These are phyloP conservation scores for Eucalyptus erythrocorys DNA, from an alignment of 345 rosid species.

Conservation along the genomic window DNA sequence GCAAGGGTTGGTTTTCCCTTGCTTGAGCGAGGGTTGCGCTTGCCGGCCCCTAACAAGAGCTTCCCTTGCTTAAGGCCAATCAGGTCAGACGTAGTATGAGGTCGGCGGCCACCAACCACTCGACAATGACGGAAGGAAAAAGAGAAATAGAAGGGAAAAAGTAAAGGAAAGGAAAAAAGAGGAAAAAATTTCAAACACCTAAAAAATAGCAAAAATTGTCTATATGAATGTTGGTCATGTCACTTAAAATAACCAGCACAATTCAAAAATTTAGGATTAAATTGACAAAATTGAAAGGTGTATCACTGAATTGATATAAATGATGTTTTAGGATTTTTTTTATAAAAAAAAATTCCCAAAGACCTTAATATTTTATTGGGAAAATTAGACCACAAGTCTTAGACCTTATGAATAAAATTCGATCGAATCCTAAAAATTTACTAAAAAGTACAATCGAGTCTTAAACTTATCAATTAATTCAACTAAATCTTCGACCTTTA, in stretches of 20 bases:
- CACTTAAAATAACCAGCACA: accelerated
- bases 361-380: neutral
- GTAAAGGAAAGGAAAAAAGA: neutral
- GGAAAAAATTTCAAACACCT: too few relatives aligned
- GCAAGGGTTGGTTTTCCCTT: neutral
- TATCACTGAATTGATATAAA: too few relatives aligned
- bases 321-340: too few relatives aligned
- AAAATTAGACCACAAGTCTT: neutral
- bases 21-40: neutral
- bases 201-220: neutral
- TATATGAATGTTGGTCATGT: neutral
- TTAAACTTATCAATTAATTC: neutral
- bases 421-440: too few relatives aligned
- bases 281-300: too few relatives aligned
- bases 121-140: too few relatives aligned
- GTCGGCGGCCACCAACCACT: neutral
- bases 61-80: neutral
- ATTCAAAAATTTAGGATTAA: too few relatives aligned
- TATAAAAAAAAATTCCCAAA: neutral
- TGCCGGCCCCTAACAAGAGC: neutral
- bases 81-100: accelerated
- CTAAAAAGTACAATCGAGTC: too few relatives aligned
- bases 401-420: neutral
- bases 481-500: too few relatives aligned
- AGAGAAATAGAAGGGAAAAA: too few relatives aligned